Evolutionary conservation across 23 red algal species (phyloP), one percentile per base, ranked within the genome.

Genomic region (Agarophyton chilense): DNA sequence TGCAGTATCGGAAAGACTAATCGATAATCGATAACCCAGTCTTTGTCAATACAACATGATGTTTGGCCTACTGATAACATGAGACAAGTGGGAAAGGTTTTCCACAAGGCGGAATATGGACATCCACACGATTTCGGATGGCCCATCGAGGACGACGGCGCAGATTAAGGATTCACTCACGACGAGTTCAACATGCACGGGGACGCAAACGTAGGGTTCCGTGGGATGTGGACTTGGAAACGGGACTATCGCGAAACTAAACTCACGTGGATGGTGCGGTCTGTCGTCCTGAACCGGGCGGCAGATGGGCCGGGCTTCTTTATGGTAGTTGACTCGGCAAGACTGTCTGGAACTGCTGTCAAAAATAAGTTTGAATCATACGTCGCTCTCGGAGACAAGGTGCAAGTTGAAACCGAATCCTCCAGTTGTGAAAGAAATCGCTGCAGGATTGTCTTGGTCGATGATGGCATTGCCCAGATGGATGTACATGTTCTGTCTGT

Each of bases 351-450:
- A 9, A 6, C 66, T 25, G 36, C n/a, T 2, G n/a, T 14, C 14
- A 60, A 83, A 33, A 41, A 88, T 53, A 61, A 34, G 24, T 88
- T 88, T 26, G 83, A 88, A 77, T 88, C 83, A 18, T 88, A 88
- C 46, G 21, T 88, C 1, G 72, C 72, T 13, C 65, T 88, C 11
- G 56, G 67, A 18, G 64, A 72, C 40, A 61, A 50, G 32, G 83
- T 88, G 44, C 11, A 75, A 9, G 83, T 88, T 26, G 64, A 72
- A 10, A 47, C n/a, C 10, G 52, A 75, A 57, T 49, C 50, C 13
- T 88, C 83, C 14, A 49, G 25, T 34, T 88, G 83, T 36, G 52
- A 56, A 22, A 45, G 47, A 21, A 76, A 55, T 34, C 50, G 38
- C 10, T 88, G 83, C 56, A 29, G 39, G 35, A 76, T 88, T 9